phyloP scores from a whole-genome alignment of 1,284 basidiomycete species.

The Cryptococcus amylolentus region DNA sequence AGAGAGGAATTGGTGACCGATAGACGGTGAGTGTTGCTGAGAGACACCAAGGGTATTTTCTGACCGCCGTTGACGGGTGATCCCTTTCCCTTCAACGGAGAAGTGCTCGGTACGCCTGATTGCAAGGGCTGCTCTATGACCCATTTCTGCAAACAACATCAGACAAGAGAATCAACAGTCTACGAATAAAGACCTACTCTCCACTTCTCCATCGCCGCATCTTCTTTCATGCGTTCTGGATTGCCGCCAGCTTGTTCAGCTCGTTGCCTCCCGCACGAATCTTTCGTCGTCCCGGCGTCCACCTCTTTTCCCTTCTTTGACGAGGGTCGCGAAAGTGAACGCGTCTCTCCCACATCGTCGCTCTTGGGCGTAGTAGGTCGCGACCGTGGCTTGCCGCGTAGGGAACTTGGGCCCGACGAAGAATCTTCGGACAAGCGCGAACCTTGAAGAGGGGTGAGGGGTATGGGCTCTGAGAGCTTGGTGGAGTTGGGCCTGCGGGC shows the following conservation, averaged over 20 bases:
- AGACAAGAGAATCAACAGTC: neutral
- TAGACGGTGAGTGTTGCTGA: neutral
- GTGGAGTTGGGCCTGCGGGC: no score
- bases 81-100: slow-evolving; percentile 6
- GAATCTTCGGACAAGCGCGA: neutral
- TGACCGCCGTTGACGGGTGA: slow-evolving; percentile 1
- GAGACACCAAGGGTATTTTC: neutral
- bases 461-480: slow-evolving; percentile 1
- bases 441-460: no score
- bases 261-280: neutral
- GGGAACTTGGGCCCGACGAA: neutral
- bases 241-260: neutral
- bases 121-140: slow-evolving; percentile 31
- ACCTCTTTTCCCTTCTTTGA: slow-evolving; percentile 14
- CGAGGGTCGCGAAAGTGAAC: neutral
- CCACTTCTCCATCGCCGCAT: slow-evolving; percentile 43
- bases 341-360: neutral
- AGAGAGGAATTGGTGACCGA: neutral
- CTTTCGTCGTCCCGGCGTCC: neutral
- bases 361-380: slow-evolving; percentile 1
- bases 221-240: slow-evolving; percentile 23
- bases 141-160: slow-evolving; percentile 33
- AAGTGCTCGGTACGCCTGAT: slow-evolving; percentile 3
- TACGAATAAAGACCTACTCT: slow-evolving; percentile 28
- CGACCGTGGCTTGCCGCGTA: neutral